Evolutionary conservation across 2,329 filamentous ascomycete genomes (phyloP).

Genomic region (Colletotrichum theobromicola): DNA sequence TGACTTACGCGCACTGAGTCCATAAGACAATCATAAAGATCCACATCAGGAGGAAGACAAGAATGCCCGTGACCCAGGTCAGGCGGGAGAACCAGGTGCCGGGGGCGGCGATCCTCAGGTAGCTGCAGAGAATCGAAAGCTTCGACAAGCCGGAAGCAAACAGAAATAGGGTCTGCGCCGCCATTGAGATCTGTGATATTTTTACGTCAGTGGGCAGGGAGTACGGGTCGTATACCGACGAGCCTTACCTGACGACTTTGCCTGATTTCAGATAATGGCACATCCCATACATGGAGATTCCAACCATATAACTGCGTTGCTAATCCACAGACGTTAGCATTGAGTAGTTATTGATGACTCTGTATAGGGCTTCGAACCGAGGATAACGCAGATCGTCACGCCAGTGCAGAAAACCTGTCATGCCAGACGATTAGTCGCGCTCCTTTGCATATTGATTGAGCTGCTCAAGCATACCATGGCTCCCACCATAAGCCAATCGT

Average conservation of each 20-base stretch:
- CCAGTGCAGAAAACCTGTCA: slow-evolving; percentile 36
- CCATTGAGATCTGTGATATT: slow-evolving; percentile 39
- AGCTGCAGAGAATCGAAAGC: slow-evolving; percentile 43
- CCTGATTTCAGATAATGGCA: slow-evolving; percentile 29
- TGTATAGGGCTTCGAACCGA: slow-evolving; percentile 10
- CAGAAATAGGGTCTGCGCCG: slow-evolving; percentile 43
- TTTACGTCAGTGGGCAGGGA: background rate
- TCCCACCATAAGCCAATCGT: slow-evolving; percentile 48
- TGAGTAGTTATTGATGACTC: background rate
- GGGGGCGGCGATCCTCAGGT: slow-evolving; percentile 41
- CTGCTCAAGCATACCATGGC: slow-evolving; percentile 33
- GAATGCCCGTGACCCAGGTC: slow-evolving; percentile 30
- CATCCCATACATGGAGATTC: slow-evolving; percentile 43
- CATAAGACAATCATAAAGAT: slow-evolving; percentile 39
- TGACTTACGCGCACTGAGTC: slow-evolving; percentile 39
- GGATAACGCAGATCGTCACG: slow-evolving; percentile 38
- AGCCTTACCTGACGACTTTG: slow-evolving; percentile 25
- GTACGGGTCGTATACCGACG: fast-evolving
- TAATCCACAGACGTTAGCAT: background rate
- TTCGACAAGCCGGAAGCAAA: slow-evolving; percentile 43
- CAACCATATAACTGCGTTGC: slow-evolving; percentile 40
- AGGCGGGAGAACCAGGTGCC: slow-evolving; percentile 36
- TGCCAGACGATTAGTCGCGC: background rate
- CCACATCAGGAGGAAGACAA: slow-evolving; percentile 32
- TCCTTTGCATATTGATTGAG: background rate